Base-by-base conservation (phyloP, 2,329 filamentous ascomycete species). In the Davidsoniella australis region DNA sequence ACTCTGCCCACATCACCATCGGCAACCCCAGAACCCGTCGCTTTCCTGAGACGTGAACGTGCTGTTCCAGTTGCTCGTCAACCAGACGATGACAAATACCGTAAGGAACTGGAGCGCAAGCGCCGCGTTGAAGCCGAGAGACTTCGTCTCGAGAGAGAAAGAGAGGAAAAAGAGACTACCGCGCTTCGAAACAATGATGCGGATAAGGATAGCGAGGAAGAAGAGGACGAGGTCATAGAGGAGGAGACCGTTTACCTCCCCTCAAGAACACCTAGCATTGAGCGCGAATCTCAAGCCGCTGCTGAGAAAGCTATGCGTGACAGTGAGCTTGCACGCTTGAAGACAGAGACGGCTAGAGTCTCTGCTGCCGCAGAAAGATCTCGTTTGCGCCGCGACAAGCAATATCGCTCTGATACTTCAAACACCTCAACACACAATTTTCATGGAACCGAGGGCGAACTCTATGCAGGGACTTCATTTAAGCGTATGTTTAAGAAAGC, bases 381-480 rank as follows among this genome's bases (percentile, higher is more conserved):
- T 12, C 29, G 29, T 4, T 33, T 33, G 29, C 44, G 44, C 16
- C 33, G 29, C 44, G 26, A 29, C 29, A 26, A n/a, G 18, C 29
- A 46, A 23, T 23, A 46, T 29, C 44, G 41, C 23, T 45, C 33
- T 17, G 20, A 37, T 44, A 16, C 26, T 18, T 44, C 41, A 12
- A 36, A 40, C 14, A 5, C 36, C 23, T 46, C 44, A 29, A 33
- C 8, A 33, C 29, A 9, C 29, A 33, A 4, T 33, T 33, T 9
- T 12, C 12, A 10, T 33, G 29, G 12, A 33, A 10, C 29, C 14
- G 51, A 53, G 14, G 47, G 47, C 7, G 36, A 45, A 14, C 38
- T 47, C n/a, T 53, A 50, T 24, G 44, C 40, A 2, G 43, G 42
- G 6, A 43, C 47, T 14, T 39, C 47, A 10, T 47, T 44, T 36